Base-by-base conservation (phyloP, 2,329 filamentous ascomycete genomes). In the Pseudocercospora fijiensis region DNA sequence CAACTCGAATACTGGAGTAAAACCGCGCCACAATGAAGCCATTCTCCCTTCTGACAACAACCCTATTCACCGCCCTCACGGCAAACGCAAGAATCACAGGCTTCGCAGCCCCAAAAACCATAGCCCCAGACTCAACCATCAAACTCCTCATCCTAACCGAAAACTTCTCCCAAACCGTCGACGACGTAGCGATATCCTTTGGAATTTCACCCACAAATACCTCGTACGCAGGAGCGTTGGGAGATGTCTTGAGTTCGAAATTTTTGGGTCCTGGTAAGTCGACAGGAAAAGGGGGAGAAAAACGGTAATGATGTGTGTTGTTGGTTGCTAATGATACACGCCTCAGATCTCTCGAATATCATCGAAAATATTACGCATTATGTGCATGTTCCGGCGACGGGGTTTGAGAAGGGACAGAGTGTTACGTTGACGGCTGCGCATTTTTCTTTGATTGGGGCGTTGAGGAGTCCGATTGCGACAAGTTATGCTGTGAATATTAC, bases 111-210 rank as follows among this genome's bases (percentile, higher is more conserved):
- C 81, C 81, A 1, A 61, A 73, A 8, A 79, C 75, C 43, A 76
- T 83, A 65, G 72, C 71, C 33, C 76, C 79, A 4, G 78, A 78
- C 64, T 58, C 61, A 33, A 69, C 73, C 49, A 77, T 81, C 72
- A 69, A 74, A 28, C 74, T 78, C 69, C 74, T 74, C 20, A 75
- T 83, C 65, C 52, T 74, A 47, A 78, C 76, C 49, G 72, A 77
- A 55, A 76, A 77, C 73, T 82, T 81, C 74, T 79, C 80, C 71
- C 80, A 83, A 70, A 60, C 73, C 58, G 77, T 81, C 28, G 71
- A 75, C 67, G 80, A 83, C 65, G 72, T 83, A 2, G 75, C 80
- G 58, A 76, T 82, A 9, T 79, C 77, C 27, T 80, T 81, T 66
- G 81, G 81, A 11, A 24, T 69, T 22, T 43, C 65, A 1, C 26